A percentile compares a stretch with the other conserved stretches of the same genome.
These are phyloP conservation scores for Nicotiana otophora DNA, from an alignment of 257 asterid genomes.

Conservation along the genomic window DNA sequence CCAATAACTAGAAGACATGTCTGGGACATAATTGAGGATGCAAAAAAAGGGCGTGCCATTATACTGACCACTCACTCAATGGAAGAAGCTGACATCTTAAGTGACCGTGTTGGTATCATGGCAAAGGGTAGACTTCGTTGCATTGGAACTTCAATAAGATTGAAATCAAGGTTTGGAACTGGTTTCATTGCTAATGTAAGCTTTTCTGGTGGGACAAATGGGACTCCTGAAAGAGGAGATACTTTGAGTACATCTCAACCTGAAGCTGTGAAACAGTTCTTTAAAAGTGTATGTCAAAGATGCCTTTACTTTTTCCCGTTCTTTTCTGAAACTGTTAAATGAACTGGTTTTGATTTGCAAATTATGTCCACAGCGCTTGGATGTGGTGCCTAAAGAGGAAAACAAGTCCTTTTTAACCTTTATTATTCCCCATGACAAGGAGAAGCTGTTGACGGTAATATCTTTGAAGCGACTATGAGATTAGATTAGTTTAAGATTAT, in stretches of 20 bases:
- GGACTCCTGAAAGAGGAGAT: constrained; percentile 39
- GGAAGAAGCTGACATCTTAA: constrained; percentile 95
- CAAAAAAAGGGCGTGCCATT: constrained; percentile 87
- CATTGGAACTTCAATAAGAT: constrained; percentile 90
- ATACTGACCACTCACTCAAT: constrained; percentile 93
- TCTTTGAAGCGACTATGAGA: not conserved
- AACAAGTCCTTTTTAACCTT: constrained; percentile 71
- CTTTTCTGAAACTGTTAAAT: not conserved
- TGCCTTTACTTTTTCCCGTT: constrained; percentile 8
- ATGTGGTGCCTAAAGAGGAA: constrained; percentile 78
- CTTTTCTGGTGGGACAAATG: constrained; percentile 51
- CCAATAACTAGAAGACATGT: constrained; percentile 90
- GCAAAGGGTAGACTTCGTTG: constrained; percentile 98
- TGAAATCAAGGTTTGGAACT: constrained; percentile 84
- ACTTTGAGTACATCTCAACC: constrained; percentile 32
- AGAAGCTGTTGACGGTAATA: constrained; percentile 70
- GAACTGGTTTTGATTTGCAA: constrained; percentile 10
- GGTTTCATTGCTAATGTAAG: constrained; percentile 84
- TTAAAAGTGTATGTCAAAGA: constrained; percentile 51
- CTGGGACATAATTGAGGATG: constrained; percentile 88
- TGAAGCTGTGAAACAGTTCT: constrained; percentile 68
- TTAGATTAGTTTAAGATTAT: not conserved
- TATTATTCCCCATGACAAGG: constrained; percentile 84
- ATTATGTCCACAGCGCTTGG: constrained; percentile 45
- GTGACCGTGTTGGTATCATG: constrained; percentile 92